Evolutionary conservation across 495 filamentous ascomycete species (phyloP), one percentile per base, ranked within the genome.

Genomic region (Hypoxylon cercidicola): DNA sequence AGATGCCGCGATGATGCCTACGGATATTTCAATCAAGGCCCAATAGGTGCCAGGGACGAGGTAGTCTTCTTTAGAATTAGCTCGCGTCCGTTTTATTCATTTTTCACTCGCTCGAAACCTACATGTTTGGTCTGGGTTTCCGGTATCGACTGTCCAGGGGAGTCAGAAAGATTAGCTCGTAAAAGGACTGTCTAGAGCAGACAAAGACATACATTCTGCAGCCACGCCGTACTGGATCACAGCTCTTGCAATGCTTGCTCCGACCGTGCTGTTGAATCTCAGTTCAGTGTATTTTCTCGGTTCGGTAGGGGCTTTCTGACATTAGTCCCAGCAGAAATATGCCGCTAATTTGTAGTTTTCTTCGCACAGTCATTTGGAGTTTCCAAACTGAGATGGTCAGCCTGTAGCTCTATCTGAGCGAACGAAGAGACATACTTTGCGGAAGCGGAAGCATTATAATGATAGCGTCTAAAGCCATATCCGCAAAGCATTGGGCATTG

Each of bases 51-150:
- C n/a, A 7, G 37, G 37, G 4, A 11, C 8, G n/a, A 40, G 37
- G 37, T 40, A 40, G 12, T 40, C 37, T 40, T 32, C 30, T 32
- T 10, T 32, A 10, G 30, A 32, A 40, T 40, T 3, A 40, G 9
- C 37, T 40, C 7, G 6, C n/a, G 12, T 11, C 8, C n/a, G n/a
- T n/a, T n/a, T n/a, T n/a, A n/a, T n/a, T n/a, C n/a, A n/a, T 40
- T 3, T 13, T 40, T 13, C n/a, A 32, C 30, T 40, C 6, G 37
- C 8, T 40, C 3, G 37, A 40, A 12, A 40, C 37, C n/a, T 40
- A 40, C 37, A 40, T 40, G 37, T 40, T 40, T 40, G 8, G 37
- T 40, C 37, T 40, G n/a, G n/a, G n/a, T 40, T 40, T 3, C n/a
- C 9, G 7, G 9, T 40, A 40, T 40, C 37, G 37, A 40, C 37